Percentiles rank a stretch among this genome's conserved stretches.
Evolutionary conservation across 1,284 basidiomycete genomes (phyloP).

Genomic region (Gymnopus androsaceus): DNA sequence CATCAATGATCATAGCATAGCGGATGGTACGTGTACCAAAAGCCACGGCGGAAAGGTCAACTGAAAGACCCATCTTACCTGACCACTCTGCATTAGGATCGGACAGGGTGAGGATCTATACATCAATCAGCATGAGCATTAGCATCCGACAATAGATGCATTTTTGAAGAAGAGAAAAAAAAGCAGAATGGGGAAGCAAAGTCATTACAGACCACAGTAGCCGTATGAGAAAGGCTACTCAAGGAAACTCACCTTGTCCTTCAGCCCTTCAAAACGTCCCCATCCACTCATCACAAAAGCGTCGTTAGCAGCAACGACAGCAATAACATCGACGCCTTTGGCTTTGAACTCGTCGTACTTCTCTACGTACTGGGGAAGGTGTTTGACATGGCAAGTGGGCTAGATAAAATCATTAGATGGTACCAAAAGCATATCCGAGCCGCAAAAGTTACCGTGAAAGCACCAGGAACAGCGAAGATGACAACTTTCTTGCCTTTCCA

Average conservation of each 20-base stretch:
- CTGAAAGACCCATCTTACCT: slow-evolving; percentile 55
- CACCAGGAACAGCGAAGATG: slow-evolving; percentile 76
- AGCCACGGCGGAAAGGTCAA: slow-evolving; percentile 57
- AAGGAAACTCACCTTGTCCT: slow-evolving; percentile 68
- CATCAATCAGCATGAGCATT: no score
- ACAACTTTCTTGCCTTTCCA: slow-evolving; percentile 88
- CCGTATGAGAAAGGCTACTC: no score
- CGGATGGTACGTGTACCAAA: slow-evolving; percentile 70
- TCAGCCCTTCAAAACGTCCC: slow-evolving; percentile 65
- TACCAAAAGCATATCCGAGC: not conserved
- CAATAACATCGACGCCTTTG: slow-evolving; percentile 75
- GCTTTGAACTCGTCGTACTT: slow-evolving; percentile 69
- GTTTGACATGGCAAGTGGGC: slow-evolving; percentile 75
- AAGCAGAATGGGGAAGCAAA: not conserved
- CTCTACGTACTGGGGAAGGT: slow-evolving; percentile 71
- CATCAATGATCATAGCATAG: slow-evolving; percentile 72
- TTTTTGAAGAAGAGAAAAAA: no score
- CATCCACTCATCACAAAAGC: slow-evolving; percentile 79
- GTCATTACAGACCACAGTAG: not conserved
- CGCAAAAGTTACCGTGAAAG: slow-evolving; percentile 64
- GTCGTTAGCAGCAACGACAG: slow-evolving; percentile 73
- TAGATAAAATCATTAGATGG: no score
- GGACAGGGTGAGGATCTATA: slow-evolving; percentile 64
- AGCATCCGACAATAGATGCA: no score
- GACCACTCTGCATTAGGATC: slow-evolving; percentile 72